Evolutionary conservation across 371 early-diverging fungal genomes (phyloP).

Genomic region (Paraphysoderma sedebokerense): DNA sequence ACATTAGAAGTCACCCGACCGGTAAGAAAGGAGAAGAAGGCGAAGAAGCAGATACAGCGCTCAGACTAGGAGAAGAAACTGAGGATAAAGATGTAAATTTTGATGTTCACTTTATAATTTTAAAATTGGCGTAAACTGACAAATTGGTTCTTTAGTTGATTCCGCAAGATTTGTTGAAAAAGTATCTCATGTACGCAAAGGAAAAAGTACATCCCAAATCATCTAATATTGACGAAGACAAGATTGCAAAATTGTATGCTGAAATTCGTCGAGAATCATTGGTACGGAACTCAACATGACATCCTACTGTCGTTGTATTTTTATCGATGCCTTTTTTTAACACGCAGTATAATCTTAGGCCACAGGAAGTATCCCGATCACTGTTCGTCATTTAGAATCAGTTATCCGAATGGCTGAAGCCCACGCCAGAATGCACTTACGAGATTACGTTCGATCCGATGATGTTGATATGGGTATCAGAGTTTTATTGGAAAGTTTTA

Average conservation of each 20-base stretch:
- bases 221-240: constrained; percentile 73
- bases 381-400: constrained; percentile 96
- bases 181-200: constrained; percentile 96
- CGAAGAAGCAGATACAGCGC: constrained; percentile 15
- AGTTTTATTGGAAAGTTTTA: constrained; percentile 87
- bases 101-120: not conserved
- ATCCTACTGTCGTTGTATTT: not conserved
- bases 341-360: constrained; percentile 9
- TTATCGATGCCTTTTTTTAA: not conserved
- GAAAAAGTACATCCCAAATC: constrained; percentile 74
- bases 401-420: constrained; percentile 97
- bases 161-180: constrained; percentile 72
- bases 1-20: constrained; percentile 74
- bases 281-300: constrained; percentile 11
- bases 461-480: constrained; percentile 95
- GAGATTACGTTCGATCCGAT: constrained; percentile 75
- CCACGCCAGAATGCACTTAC: constrained; percentile 94
- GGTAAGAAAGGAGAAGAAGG: constrained; percentile 17
- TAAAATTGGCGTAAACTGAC: not conserved
- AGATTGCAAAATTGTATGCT: constrained; percentile 70
- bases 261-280: constrained; percentile 89
- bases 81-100: constrained; percentile 24
- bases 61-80: constrained; percentile 6
- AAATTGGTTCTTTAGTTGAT: constrained; percentile 29
- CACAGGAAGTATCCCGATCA: constrained; percentile 89